phyloP scores from a whole-genome alignment of 2,329 filamentous ascomycete species.

The Chrysosporium keratinophilum region DNA sequence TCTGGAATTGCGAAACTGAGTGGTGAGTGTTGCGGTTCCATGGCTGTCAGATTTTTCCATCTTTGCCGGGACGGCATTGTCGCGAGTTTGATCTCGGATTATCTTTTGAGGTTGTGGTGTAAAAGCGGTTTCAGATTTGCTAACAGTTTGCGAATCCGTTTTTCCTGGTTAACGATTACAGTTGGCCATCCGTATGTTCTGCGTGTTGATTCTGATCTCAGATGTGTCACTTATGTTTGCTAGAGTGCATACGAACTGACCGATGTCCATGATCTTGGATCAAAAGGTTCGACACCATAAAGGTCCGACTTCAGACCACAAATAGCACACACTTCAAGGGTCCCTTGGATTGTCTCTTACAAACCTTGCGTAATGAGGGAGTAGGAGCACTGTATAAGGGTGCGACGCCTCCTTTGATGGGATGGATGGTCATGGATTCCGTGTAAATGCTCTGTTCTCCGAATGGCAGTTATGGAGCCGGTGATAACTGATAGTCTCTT shows the following conservation, averaged over 20 bases:
- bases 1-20: constrained; percentile 83
- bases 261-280: not conserved
- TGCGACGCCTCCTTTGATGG: constrained; percentile 78
- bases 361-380: constrained; percentile 80
- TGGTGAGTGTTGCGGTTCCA: constrained; percentile 44
- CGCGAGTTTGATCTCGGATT: too few species aligned
- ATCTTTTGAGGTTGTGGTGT: not conserved
- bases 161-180: constrained; percentile 21
- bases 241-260: not conserved
- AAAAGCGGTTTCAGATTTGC: not conserved
- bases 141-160: constrained; percentile 4
- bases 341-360: constrained; percentile 71
- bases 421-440: constrained; percentile 98
- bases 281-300: constrained; percentile 80
- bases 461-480: not conserved
- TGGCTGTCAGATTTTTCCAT: not conserved
- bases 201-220: constrained; percentile 2
- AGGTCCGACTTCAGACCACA: constrained; percentile 88
- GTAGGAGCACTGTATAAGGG: constrained; percentile 84
- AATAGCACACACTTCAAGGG: constrained; percentile 67
- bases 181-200: constrained; percentile 49
- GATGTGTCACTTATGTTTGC: not conserved
- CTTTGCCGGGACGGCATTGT: not conserved
- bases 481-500: not conserved
- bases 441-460: constrained; percentile 33